Percentiles rank a stretch among this genome's conserved stretches.
phyloP scores from a whole-genome alignment of 306 rosid species.

The Luffa acutangula region DNA sequence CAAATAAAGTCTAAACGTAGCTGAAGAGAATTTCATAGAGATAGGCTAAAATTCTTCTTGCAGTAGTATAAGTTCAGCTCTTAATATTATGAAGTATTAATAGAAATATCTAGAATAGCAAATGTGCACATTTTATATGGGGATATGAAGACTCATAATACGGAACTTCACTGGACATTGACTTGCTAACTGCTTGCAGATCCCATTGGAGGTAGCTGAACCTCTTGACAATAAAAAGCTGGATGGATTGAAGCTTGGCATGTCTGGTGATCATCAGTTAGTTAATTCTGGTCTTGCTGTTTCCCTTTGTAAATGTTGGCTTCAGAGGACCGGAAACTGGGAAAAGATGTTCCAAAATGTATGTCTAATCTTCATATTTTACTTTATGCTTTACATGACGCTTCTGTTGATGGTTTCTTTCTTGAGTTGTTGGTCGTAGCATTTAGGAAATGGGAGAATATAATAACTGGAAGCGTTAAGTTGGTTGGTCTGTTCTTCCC shows the following conservation, averaged over 20 bases:
- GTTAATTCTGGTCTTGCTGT: conserved; percentile 71
- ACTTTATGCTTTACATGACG: neutral
- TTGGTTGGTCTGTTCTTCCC: neutral
- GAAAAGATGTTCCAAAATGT: conserved; percentile 35
- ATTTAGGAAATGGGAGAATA: neutral
- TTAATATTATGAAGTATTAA: neutral
- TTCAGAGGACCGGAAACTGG: conserved; percentile 70
- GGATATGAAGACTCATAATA: neutral
- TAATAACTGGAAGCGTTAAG: neutral
- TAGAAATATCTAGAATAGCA: neutral
- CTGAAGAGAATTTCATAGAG: neutral
- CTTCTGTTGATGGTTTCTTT: neutral
- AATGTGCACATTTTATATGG: conserved; percentile 1
- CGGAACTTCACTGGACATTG: neutral
- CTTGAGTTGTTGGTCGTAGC: conserved; percentile 6
- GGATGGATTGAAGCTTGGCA: conserved; percentile 45
- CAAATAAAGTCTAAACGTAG: neutral
- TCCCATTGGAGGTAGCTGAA: conserved; percentile 40
- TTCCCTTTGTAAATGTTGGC: conserved; percentile 76
- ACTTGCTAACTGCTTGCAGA: conserved; percentile 32
- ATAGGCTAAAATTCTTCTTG: neutral
- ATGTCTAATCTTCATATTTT: conserved; percentile 11
- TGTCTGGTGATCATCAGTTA: conserved; percentile 66
- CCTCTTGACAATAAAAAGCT: conserved; percentile 35
- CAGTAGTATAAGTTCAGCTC: neutral